Percentiles rank a stretch among this genome's conserved stretches.
phyloP scores from a whole-genome alignment of 331 rosid species.

The Quercus lobata region DNA sequence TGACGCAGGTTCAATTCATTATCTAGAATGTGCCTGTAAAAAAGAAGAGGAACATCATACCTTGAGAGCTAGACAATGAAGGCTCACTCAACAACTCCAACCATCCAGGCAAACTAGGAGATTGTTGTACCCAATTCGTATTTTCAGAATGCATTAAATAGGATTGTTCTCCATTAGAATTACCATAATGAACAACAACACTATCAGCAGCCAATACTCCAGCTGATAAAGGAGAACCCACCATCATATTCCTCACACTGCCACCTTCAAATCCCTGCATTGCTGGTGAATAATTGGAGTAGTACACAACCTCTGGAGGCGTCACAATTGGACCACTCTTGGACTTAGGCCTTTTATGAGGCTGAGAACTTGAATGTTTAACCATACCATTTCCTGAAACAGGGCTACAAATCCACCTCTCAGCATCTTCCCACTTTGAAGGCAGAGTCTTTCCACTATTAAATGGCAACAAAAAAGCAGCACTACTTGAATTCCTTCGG shows the following conservation, averaged over 20 bases:
- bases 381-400: constrained; percentile 31
- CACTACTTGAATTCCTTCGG: constrained; percentile 25
- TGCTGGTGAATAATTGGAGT: constrained; percentile 43
- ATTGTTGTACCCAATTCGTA: neutral
- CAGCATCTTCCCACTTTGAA: constrained; percentile 98
- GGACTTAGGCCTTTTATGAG: constrained; percentile 62
- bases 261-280: constrained; percentile 41
- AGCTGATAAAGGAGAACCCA: constrained; percentile 60
- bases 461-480: constrained; percentile 53
- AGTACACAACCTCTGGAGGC: constrained; percentile 40
- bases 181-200: constrained; percentile 35
- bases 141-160: constrained; percentile 11
- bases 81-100: constrained; percentile 44
- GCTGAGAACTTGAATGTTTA: constrained; percentile 37
- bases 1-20: neutral
- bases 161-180: constrained; percentile 27
- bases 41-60: constrained; percentile 17
- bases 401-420: constrained; percentile 97
- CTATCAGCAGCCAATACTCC: constrained; percentile 73
- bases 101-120: constrained; percentile 41
- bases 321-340: constrained; percentile 87
- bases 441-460: constrained; percentile 76
- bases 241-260: constrained; percentile 34
- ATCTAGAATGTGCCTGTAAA: neutral
- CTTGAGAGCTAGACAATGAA: constrained; percentile 44